Conservation (phyloP, 73 alveolate genomes). For the Tetrahymena thermophila region DNA sequence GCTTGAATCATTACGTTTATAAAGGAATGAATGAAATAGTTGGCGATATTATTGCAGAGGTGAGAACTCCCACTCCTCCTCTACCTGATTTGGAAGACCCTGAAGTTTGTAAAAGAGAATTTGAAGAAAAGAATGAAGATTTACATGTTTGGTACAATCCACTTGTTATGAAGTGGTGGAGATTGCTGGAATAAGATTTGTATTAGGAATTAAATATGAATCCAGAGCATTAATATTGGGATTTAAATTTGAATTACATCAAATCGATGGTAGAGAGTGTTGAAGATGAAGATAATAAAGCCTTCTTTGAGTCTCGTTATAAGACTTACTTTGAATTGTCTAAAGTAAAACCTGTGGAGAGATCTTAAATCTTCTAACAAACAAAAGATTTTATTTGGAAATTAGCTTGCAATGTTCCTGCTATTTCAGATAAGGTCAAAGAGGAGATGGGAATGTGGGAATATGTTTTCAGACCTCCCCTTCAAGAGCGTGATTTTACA, state of each 20-base stretch:
- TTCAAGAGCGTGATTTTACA: slow-evolving; percentile 44
- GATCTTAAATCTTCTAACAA: slow-evolving; percentile 44
- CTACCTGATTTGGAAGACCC: slow-evolving; percentile 62
- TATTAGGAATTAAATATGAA: background rate
- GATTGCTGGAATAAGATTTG: slow-evolving; percentile 10
- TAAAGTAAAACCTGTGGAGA: slow-evolving; percentile 47
- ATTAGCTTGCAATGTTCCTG: slow-evolving; percentile 44
- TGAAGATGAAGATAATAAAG: slow-evolving; percentile 44
- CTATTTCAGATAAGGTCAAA: slow-evolving; percentile 34
- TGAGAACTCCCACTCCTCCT: slow-evolving; percentile 62
- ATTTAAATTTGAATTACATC: slow-evolving; percentile 55
- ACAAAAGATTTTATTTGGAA: slow-evolving; percentile 42
- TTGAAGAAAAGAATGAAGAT: slow-evolving; percentile 53
- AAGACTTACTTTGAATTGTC: slow-evolving; percentile 44
- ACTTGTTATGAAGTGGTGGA: slow-evolving; percentile 20
- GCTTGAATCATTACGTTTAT: background rate
- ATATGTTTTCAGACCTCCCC: slow-evolving; percentile 53
- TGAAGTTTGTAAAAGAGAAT: slow-evolving; percentile 49
- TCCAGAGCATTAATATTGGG: slow-evolving; percentile 45
- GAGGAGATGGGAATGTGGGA: slow-evolving; percentile 68
- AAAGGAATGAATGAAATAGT: slow-evolving; percentile 45
- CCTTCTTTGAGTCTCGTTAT: slow-evolving; percentile 39
- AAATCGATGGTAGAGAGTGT: slow-evolving; percentile 38
- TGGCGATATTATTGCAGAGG: slow-evolving; percentile 50
- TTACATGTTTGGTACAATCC: slow-evolving; percentile 54